Conservation (phyloP, 2,329 filamentous ascomycete species). For the Microdochium paspali region DNA sequence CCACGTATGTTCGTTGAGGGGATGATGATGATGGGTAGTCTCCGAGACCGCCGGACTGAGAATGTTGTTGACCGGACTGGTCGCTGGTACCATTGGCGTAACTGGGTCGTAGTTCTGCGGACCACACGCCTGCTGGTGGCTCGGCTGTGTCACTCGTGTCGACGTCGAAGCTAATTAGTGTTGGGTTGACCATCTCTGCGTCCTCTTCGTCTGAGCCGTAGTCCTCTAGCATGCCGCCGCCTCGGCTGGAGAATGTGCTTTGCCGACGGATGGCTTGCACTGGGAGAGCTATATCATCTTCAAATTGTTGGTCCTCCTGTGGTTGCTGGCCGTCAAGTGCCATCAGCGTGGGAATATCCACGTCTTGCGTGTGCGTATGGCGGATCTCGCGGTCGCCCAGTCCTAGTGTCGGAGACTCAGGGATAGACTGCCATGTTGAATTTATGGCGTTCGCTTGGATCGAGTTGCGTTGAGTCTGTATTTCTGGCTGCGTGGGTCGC, state of each 20-base stretch:
- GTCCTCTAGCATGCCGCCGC: constrained; percentile 28
- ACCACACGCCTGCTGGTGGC: constrained; percentile 43
- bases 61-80: too few species aligned
- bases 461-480: constrained; percentile 1
- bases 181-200: constrained; percentile 42
- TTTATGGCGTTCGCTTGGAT: constrained; percentile 2
- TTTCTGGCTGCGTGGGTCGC: constrained; percentile 9
- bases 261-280: constrained; percentile 28
- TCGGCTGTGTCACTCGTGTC: constrained; percentile 45
- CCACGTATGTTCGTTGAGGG: constrained; percentile 21
- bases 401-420: constrained; percentile 20
- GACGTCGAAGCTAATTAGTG: constrained; percentile 52
- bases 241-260: constrained; percentile 36
- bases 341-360: constrained; percentile 11
- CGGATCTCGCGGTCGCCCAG: constrained; percentile 19
- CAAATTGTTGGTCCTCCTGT: constrained; percentile 11
- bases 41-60: too few species aligned
- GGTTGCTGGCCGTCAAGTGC: constrained; percentile 18
- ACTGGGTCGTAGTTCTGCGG: constrained; percentile 47
- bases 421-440: constrained; percentile 10
- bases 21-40: too few species aligned
- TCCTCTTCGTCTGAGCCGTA: constrained; percentile 49
- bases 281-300: constrained; percentile 10
- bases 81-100: constrained; percentile 17
- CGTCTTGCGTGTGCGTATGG: constrained; percentile 11